Evolutionary conservation across 139 green algal genomes (phyloP).

Genomic region (Picochlorum sp.): DNA sequence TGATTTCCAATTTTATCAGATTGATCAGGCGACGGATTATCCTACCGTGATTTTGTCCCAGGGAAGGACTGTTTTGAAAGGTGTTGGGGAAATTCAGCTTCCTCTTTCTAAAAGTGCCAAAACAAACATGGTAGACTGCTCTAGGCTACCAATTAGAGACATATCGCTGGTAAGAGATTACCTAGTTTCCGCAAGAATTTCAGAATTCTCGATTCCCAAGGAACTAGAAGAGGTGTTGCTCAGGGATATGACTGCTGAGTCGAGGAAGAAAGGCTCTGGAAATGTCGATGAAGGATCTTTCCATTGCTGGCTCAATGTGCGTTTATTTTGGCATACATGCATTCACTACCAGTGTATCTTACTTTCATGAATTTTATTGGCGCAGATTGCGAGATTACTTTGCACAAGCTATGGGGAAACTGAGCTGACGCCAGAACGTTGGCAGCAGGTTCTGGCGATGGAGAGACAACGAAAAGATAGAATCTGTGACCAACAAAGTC

Average conservation of each 20-base stretch:
- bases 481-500: neutral
- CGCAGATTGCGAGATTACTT: conserved; percentile 18
- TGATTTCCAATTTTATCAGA: conserved; percentile 62
- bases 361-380: neutral
- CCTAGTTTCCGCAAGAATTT: conserved; percentile 13
- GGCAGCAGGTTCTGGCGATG: conserved; percentile 20
- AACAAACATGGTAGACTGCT: neutral
- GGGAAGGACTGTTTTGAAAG: conserved; percentile 34
- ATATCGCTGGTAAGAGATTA: conserved; percentile 25
- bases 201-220: conserved; percentile 25
- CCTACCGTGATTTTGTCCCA: conserved; percentile 47
- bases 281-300: conserved; percentile 14
- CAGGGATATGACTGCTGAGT: conserved; percentile 20
- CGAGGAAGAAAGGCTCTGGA: conserved; percentile 14
- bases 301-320: conserved; percentile 36
- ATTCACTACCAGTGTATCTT: too few species aligned
- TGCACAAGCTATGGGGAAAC: conserved; percentile 32
- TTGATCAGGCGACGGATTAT: conserved; percentile 40
- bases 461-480: conserved; percentile 23
- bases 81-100: conserved; percentile 22
- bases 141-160: conserved; percentile 1
- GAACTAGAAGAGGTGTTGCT: conserved; percentile 11
- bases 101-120: conserved; percentile 26
- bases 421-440: conserved; percentile 22
- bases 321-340: conserved; percentile 1